Percentiles rank a stretch among this genome's conserved stretches.
Evolutionary conservation across 768 basidiomycete genomes (phyloP).

Genomic region (Trichaptum fuscoviolaceum): DNA sequence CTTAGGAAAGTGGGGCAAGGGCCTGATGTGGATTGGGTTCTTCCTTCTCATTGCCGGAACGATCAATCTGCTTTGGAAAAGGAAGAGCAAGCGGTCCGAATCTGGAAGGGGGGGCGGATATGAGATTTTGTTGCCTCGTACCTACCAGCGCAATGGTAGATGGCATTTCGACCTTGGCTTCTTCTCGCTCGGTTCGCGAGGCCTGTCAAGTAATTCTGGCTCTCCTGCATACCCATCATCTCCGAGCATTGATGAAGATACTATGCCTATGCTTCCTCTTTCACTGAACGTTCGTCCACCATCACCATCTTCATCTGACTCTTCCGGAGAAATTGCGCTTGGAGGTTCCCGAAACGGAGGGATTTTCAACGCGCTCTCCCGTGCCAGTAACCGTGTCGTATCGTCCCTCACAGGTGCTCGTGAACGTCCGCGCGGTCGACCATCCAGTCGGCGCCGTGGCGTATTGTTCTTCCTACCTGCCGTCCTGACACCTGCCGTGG

Average conservation of each 20-base stretch:
- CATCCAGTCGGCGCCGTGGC: conserved; percentile 44
- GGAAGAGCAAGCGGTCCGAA: conserved; percentile 52
- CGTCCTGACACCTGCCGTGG: conserved; percentile 52
- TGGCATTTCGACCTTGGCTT: conserved; percentile 71
- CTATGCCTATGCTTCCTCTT: conserved; percentile 56
- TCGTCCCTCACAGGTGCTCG: conserved; percentile 39
- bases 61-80: conserved; percentile 48
- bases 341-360: conserved; percentile 36
- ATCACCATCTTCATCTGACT: conserved; percentile 34
- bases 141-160: conserved; percentile 63
- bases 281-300: conserved; percentile 54
- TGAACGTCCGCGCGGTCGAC: conserved; percentile 41
- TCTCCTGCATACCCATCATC: conserved; percentile 6
- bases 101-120: conserved; percentile 62
- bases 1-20: conserved; percentile 84
- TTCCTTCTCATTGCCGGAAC: conserved; percentile 66
- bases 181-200: conserved; percentile 36
- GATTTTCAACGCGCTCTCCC: conserved; percentile 46
- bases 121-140: conserved; percentile 72
- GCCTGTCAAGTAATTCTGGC: conserved; percentile 7
- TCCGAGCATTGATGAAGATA: conserved; percentile 33
- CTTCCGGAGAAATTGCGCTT: background rate
- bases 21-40: conserved; percentile 80
- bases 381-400: conserved; percentile 49
- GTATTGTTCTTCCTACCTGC: conserved; percentile 81